Conservation (phyloP, 768 basidiomycete species). For the Lactifluus subvellereus region DNA sequence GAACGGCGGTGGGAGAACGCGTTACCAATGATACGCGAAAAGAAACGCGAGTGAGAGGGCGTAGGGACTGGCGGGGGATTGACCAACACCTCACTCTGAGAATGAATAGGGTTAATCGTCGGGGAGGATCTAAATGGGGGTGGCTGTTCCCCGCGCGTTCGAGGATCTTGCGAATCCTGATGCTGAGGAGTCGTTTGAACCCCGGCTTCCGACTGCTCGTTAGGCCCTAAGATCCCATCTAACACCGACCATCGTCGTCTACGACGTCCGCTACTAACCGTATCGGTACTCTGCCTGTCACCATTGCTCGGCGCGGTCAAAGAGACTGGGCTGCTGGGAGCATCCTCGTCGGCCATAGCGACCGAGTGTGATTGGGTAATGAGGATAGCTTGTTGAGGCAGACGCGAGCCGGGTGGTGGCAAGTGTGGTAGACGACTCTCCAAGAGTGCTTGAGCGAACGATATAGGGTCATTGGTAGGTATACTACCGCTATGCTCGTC, state of each 20-base stretch:
- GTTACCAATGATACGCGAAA: conserved; percentile 64
- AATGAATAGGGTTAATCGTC: background rate
- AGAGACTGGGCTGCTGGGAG: conserved; percentile 40
- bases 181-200: background rate
- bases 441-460: conserved; percentile 63
- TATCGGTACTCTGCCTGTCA: conserved; percentile 16
- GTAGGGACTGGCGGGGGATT: conserved; percentile 30
- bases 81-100: background rate
- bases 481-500: conserved; percentile 18
- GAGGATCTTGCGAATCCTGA: conserved; percentile 7
- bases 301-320: conserved; percentile 36
- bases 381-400: conserved; percentile 63
- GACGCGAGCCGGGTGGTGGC: conserved; percentile 62
- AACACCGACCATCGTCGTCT: conserved; percentile 73
- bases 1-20: conserved; percentile 55
- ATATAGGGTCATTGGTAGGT: conserved; percentile 52
- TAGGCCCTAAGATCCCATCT: conserved; percentile 38
- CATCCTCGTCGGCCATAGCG: conserved; percentile 39
- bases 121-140: background rate
- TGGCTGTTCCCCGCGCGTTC: background rate
- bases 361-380: conserved; percentile 42
- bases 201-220: conserved; percentile 24
- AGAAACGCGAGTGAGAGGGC: conserved; percentile 51
- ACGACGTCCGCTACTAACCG: conserved; percentile 36
- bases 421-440: conserved; percentile 75